Evolutionary conservation across 1,139 yeast species (phyloP), one percentile per base, ranked within the genome.

Genomic region (Wickerhamomyces sp.): DNA sequence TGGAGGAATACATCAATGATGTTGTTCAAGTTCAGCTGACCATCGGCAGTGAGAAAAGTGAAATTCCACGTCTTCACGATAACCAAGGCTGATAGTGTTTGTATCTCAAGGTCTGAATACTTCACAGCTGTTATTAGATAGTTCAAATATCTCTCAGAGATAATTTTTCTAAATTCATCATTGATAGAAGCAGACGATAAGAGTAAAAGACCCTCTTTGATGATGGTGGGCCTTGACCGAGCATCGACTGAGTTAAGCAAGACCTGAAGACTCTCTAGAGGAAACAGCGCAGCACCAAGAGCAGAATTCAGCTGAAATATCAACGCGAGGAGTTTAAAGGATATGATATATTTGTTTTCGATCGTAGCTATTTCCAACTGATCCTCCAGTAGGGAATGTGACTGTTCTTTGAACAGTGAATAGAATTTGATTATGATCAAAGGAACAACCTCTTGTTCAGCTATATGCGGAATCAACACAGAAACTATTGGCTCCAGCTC

Each of bases 61-160:
- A 68, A 64, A 37, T 61, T 65, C 76, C 76, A 72, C 7, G 70
- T 50, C 49, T 71, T 72, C 5, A 68, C 58, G 13, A 70, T 52
- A 14, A 62, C 64, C 33, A 72, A 52, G 2, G 64, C 56, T 0
- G 74, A 58, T 14, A 70, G 47, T 0, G 65, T 40, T 37, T 55
- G 57, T 1, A 69, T 28, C 22, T 48, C 44, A 21, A 44, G 30
- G 35, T 55, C 42, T 12, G 28, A 29, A 29, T 47, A 34, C 37
- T 19, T 65, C 58, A 36, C 50, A 38, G 46, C 56, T 26, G 35
- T 22, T 1, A 57, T 47, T 13, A 72, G 48, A 13, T 67, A 49
- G 2, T 54, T 52, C 18, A 62, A 45, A 45, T 64, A 72, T 29
- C 58, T 58, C 15, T 54, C 43, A 5, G 63, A 49, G 35, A 64